These are phyloP conservation scores for Marchantia paleacea DNA, from an alignment of 225 moss, liverwort and hornwort genomes.

Conservation along the genomic window DNA sequence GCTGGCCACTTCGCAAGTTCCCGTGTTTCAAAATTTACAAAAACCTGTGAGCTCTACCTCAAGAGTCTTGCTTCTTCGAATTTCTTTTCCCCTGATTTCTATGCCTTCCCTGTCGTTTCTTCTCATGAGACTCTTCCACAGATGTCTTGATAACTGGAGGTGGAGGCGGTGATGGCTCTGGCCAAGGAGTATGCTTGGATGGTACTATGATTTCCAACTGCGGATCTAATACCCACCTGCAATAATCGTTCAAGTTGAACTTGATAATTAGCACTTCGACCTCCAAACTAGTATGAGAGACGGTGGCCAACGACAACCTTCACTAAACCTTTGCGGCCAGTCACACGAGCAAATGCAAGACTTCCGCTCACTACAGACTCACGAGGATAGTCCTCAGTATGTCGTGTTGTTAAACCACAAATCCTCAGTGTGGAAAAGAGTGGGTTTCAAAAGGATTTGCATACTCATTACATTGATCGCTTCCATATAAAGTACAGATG, in stretches of 20 bases:
- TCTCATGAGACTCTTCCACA: slow-evolving; percentile 21
- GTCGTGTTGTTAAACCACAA: too few species aligned
- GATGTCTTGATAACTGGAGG: neutral
- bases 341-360: too few species aligned
- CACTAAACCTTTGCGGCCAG: too few species aligned
- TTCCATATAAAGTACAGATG: neutral
- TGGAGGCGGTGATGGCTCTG: slow-evolving; percentile 25
- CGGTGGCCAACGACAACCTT: too few species aligned
- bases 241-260: neutral
- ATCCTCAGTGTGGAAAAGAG: neutral
- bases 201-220: slow-evolving; percentile 43
- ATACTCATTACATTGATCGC: neutral
- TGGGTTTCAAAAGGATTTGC: neutral
- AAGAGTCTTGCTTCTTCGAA: slow-evolving; percentile 16
- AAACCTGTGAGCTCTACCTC: neutral
- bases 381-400: too few species aligned
- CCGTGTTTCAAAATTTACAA: too few species aligned
- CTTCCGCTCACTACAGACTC: too few species aligned
- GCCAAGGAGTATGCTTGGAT: slow-evolving; percentile 44
- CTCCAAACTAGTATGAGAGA: neutral
- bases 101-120: slow-evolving; percentile 36
- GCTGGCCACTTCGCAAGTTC: neutral
- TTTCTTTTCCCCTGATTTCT: slow-evolving; percentile 33
- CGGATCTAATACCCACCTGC: slow-evolving; percentile 39
- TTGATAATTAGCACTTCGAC: neutral